Percentiles rank a stretch among this genome's conserved stretches.
These are phyloP conservation scores for Eucalyptus erythrocorys DNA, from an alignment of 345 rosid species.

Conservation along the genomic window DNA sequence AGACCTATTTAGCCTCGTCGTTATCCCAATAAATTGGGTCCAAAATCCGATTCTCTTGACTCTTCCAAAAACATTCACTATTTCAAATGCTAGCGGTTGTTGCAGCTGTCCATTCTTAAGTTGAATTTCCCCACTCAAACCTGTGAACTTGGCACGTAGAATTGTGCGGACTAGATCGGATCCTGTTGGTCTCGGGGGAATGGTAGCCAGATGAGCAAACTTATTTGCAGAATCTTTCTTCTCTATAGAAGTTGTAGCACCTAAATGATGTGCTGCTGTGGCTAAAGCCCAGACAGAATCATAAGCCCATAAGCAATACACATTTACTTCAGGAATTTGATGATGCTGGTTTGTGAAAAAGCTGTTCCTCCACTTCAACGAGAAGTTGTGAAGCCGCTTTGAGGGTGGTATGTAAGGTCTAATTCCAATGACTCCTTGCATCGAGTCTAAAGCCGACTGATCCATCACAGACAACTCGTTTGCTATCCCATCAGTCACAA, in stretches of 20 bases:
- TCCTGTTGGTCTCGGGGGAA: constrained; percentile 11
- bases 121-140: constrained; percentile 15
- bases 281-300: constrained; percentile 31
- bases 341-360: background rate
- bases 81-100: constrained; percentile 5
- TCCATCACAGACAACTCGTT: background rate
- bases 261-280: too few relatives aligned
- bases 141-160: constrained; percentile 4
- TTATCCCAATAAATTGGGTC: constrained; percentile 4
- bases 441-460: background rate
- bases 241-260: background rate
- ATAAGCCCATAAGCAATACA: constrained; percentile 17
- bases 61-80: constrained; percentile 18
- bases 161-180: constrained; percentile 2
- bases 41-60: constrained; percentile 21
- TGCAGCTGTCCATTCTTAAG: constrained; percentile 17
- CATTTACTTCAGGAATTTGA: background rate
- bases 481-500: background rate
- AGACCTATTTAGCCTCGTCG: background rate
- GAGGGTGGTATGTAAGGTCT: background rate
- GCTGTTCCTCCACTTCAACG: background rate
- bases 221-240: background rate
- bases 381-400: background rate
- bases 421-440: background rate
- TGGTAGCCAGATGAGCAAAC: background rate